Percentiles rank a stretch among this genome's conserved stretches.
Conservation (phyloP, 352 stramenopile genomes). For the Phytophthora palmivora region DNA sequence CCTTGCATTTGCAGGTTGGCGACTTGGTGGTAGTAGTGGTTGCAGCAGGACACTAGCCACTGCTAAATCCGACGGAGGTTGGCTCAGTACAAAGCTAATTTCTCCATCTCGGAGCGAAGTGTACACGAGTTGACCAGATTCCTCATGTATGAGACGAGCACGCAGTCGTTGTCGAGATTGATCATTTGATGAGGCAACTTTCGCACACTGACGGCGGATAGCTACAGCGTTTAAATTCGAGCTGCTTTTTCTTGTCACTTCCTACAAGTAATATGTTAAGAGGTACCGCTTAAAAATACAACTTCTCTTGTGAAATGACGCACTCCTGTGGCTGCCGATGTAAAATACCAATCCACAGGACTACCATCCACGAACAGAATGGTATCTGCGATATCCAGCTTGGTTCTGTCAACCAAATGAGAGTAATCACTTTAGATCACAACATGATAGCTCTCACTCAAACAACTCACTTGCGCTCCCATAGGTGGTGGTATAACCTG, state of each 20-base stretch:
- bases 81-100: constrained; percentile 59
- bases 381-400: constrained; percentile 68
- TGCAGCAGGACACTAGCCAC: constrained; percentile 58
- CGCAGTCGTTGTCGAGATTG: constrained; percentile 13
- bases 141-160: constrained; percentile 43
- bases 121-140: constrained; percentile 46
- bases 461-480: constrained; percentile 56
- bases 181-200: constrained; percentile 23
- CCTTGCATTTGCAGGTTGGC: constrained; percentile 38
- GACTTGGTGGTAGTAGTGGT: constrained; percentile 36
- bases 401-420: constrained; percentile 36
- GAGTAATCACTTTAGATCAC: not conserved
- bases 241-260: constrained; percentile 56
- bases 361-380: constrained; percentile 56
- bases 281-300: not conserved
- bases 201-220: constrained; percentile 46
- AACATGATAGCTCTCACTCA: not conserved
- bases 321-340: constrained; percentile 60
- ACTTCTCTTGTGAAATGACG: constrained; percentile 1
- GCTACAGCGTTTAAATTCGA: constrained; percentile 23
- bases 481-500: constrained; percentile 65
- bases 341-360: constrained; percentile 66
- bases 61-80: constrained; percentile 53
- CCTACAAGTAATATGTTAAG: constrained; percentile 27
- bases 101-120: constrained; percentile 60